Percentiles rank a stretch among this genome's conserved stretches.
These are phyloP conservation scores for Passiflora organensis DNA, from an alignment of 345 rosid species.

Conservation along the genomic window DNA sequence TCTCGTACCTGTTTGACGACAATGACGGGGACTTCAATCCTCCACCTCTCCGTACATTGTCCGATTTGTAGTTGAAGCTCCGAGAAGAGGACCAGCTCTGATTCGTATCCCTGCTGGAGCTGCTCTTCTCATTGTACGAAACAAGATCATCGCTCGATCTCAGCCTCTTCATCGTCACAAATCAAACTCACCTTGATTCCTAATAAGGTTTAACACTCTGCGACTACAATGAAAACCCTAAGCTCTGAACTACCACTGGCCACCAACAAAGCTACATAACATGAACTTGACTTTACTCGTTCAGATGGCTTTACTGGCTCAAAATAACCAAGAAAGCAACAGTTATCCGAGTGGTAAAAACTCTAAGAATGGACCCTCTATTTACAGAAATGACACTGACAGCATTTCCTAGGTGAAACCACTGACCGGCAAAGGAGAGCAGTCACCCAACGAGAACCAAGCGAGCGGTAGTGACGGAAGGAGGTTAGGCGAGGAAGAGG, in stretches of 20 bases:
- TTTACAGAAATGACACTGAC: not conserved
- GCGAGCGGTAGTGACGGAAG: not conserved
- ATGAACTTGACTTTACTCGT: too few relatives aligned
- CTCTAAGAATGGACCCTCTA: not conserved
- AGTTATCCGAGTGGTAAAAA: not conserved
- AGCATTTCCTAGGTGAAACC: not conserved
- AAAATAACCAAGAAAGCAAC: not conserved
- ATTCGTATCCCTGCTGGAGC: conserved; percentile 37
- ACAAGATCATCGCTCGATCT: conserved; percentile 82
- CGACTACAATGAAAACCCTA: too few relatives aligned
- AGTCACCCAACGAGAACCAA: not conserved
- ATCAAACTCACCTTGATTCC: not conserved
- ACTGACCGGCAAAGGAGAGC: not conserved
- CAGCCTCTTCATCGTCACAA: conserved; percentile 58
- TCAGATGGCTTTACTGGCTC: not conserved
- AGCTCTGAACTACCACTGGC: too few relatives aligned
- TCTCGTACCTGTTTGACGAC: conserved; percentile 50
- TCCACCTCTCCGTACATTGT: conserved; percentile 50
- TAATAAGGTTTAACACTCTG: not conserved
- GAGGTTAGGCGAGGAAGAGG: not conserved
- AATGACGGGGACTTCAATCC: conserved; percentile 42
- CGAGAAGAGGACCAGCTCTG: conserved; percentile 52
- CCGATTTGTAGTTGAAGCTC: conserved; percentile 48
- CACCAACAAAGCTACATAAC: too few relatives aligned
- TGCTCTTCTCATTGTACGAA: conserved; percentile 44